Evolutionary conservation across 805 yeast genomes (phyloP), one percentile per base, ranked within the genome.

Genomic region (Candida boleticola): DNA sequence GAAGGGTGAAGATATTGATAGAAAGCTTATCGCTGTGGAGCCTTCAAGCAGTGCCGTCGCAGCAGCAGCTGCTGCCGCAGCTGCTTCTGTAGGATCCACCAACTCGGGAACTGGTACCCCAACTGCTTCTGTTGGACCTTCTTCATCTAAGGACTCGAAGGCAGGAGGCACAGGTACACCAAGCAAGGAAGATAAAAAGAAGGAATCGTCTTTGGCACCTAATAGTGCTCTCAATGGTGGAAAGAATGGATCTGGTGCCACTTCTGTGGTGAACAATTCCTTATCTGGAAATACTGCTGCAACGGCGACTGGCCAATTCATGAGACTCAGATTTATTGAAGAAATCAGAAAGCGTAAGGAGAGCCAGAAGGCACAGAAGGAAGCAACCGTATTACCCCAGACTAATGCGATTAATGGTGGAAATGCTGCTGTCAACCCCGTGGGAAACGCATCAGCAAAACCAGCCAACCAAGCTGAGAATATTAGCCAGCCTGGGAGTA

Each of bases 261-360:
- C 50, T 20, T 30, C 44, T 16, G 32, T 47, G 4, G 53, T 44
- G 5, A 43, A 39, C 21, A 46, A 36, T 29, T n/a, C 46, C 6
- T 23, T 40, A 4, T 18, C 53, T 11, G 27, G 27, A 17, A 17
- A 9, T 13, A 31, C 5, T 20, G 37, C 57, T 9, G 45, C 60
- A 10, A 61, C 69, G 1, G 69, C 74, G 6, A 68, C 77, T 6
- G 74, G 70, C 35, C 95, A 89, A 61, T 93, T 93, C 61, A 79
- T 87, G 74, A 78, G 98, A 49, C 68, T 92, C 39, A 75, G 95
- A 48, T 89, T 90, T 54, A 85, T 92, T 45, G 98, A 92, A 60
- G 93, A 85, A 63, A 80, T 86, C 65, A 73, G 95, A 41, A 72
- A 85, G 36, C 79, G 85, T 57, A 77, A 79, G 54, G 73, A 69